phyloP scores from a whole-genome alignment of 2,329 filamentous ascomycete species.

The Uncinocarpus reesii region DNA sequence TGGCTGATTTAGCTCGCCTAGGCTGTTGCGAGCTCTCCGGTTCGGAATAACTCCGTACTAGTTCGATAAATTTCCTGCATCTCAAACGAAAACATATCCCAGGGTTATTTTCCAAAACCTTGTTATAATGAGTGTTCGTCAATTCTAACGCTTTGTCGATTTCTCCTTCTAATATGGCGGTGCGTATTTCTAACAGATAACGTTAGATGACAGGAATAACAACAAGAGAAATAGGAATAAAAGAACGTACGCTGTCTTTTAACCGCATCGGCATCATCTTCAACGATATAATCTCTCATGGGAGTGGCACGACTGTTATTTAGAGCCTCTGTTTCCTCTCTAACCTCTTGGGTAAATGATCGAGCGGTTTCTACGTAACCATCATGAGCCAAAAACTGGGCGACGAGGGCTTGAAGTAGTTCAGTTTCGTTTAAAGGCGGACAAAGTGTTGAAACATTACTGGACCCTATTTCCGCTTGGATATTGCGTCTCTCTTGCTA shows the following conservation, averaged over 20 bases:
- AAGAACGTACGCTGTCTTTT: conserved; percentile 66
- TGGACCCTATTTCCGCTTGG: conserved; percentile 50
- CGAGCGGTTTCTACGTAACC: conserved; percentile 89
- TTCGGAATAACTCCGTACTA: conserved; percentile 69
- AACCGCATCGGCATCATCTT: conserved; percentile 75
- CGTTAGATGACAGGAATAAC: conserved; percentile 5
- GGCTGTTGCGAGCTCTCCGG: conserved; percentile 43
- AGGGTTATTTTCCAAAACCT: conserved; percentile 67
- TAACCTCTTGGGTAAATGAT: conserved; percentile 75
- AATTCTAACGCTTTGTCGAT: conserved; percentile 81
- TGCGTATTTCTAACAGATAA: conserved; percentile 58
- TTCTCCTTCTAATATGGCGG: conserved; percentile 80
- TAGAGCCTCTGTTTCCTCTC: conserved; percentile 60
- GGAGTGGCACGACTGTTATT: conserved; percentile 45
- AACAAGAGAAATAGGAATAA: background rate
- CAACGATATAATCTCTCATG: conserved; percentile 54
- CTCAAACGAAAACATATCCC: conserved; percentile 79
- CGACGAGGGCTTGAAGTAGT: conserved; percentile 69
- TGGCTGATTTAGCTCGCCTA: conserved; percentile 28
- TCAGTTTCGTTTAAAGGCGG: conserved; percentile 60
- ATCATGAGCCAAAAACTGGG: conserved; percentile 87
- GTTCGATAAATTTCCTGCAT: conserved; percentile 89
- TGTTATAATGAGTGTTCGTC: conserved; percentile 67
- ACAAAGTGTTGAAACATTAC: conserved; percentile 50
- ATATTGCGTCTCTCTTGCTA: conserved; percentile 54